Evolutionary conservation across 768 basidiomycete genomes (phyloP).

Genomic region (Suillus decipiens): DNA sequence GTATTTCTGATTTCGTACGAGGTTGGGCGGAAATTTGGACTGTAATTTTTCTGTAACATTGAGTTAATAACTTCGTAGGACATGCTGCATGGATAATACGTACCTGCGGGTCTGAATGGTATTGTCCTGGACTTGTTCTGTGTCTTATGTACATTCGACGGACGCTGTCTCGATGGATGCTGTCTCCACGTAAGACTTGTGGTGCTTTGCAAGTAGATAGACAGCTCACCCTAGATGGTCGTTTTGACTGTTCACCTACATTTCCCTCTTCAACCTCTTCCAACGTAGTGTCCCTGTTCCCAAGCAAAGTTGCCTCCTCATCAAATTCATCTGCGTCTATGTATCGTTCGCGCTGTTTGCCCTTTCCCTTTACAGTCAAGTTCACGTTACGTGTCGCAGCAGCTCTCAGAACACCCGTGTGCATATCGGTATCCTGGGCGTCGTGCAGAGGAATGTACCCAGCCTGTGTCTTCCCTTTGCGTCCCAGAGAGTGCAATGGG

Average conservation of each 20-base stretch:
- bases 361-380: slow-evolving; percentile 25
- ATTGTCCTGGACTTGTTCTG: slow-evolving; percentile 73
- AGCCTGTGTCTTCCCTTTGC: slow-evolving; percentile 45
- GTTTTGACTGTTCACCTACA: slow-evolving; percentile 29
- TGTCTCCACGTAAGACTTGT: slow-evolving; percentile 8
- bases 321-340: slow-evolving; percentile 65
- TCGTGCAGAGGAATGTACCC: slow-evolving; percentile 47
- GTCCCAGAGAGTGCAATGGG: slow-evolving; percentile 62
- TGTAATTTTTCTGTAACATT: slow-evolving; percentile 63
- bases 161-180: slow-evolving; percentile 24
- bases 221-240: slow-evolving; percentile 23
- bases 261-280: slow-evolving; percentile 42
- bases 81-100: slow-evolving; percentile 11
- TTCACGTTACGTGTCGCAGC: slow-evolving; percentile 32
- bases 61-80: background rate
- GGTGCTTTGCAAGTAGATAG: slow-evolving; percentile 5
- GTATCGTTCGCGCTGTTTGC: slow-evolving; percentile 50
- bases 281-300: slow-evolving; percentile 35
- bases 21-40: slow-evolving; percentile 78
- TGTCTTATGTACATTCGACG: slow-evolving; percentile 22
- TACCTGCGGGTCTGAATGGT: slow-evolving; percentile 75
- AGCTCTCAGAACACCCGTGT: slow-evolving; percentile 33
- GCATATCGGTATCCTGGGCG: slow-evolving; percentile 30
- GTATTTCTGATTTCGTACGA: slow-evolving; percentile 97
- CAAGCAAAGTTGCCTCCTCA: slow-evolving; percentile 57